phyloP scores from a whole-genome alignment of 1,284 basidiomycete species.

The Taiwanofungus camphoratus region DNA sequence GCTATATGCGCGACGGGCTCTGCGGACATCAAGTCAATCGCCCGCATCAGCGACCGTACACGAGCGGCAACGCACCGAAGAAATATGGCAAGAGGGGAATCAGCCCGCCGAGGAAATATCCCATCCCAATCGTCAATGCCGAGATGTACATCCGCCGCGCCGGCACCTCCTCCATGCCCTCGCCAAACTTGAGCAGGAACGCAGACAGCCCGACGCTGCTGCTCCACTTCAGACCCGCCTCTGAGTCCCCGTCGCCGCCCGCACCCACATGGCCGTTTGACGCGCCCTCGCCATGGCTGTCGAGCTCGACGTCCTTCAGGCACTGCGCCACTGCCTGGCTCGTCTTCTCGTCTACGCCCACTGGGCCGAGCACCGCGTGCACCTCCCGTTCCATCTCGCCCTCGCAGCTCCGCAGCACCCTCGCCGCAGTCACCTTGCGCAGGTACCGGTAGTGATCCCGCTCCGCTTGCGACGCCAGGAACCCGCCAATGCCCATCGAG shows the following conservation, averaged over 20 bases:
- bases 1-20: conserved; percentile 51
- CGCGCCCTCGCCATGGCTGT: conserved; percentile 22
- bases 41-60: too few relatives aligned
- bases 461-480: conserved; percentile 94
- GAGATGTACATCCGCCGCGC: conserved; percentile 60
- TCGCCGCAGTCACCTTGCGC: conserved; percentile 66
- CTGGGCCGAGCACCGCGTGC: conserved; percentile 77
- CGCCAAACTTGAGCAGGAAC: conserved; percentile 91
- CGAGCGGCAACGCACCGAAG: conserved; percentile 48
- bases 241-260: conserved; percentile 33
- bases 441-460: conserved; percentile 90
- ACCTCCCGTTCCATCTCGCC: conserved; percentile 97
- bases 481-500: conserved; percentile 96
- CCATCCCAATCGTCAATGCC: conserved; percentile 89
- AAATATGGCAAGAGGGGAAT: conserved; percentile 92
- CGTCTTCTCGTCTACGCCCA: conserved; percentile 83
- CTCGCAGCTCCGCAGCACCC: conserved; percentile 82
- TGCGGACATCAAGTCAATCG: conserved; percentile 2
- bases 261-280: conserved; percentile 3
- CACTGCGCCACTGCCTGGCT: conserved; percentile 76
- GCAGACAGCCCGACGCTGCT: conserved; percentile 80
- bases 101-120: conserved; percentile 81
- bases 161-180: conserved; percentile 76
- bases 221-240: conserved; percentile 54
- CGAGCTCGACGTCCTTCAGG: conserved; percentile 63